Percentiles rank a stretch among this genome's conserved stretches.
These are phyloP conservation scores for Candida rishiriensis DNA, from an alignment of 805 yeast species.

Conservation along the genomic window DNA sequence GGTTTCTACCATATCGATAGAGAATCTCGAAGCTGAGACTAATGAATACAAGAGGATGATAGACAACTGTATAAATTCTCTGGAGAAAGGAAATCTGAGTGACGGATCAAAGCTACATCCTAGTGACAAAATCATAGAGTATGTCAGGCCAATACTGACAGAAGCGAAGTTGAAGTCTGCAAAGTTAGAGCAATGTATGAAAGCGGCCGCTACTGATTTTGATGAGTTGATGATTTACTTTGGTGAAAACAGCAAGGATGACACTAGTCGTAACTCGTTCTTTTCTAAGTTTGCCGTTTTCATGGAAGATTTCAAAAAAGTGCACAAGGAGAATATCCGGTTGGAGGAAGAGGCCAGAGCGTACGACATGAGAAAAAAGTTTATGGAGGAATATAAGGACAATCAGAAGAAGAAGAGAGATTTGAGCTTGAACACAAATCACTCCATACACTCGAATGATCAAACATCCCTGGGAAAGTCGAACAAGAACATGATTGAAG, in stretches of 20 bases:
- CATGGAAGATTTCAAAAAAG: constrained; percentile 56
- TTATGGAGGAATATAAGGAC: constrained; percentile 37
- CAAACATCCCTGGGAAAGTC: not conserved
- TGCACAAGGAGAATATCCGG: constrained; percentile 59
- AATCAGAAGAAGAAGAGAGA: constrained; percentile 14
- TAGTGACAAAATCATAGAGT: constrained; percentile 52
- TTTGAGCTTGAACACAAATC: not conserved
- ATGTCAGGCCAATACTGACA: constrained; percentile 38
- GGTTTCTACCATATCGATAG: constrained; percentile 58
- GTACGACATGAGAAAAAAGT: constrained; percentile 58
- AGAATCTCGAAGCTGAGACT: constrained; percentile 57
- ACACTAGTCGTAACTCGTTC: constrained; percentile 53
- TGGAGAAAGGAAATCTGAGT: constrained; percentile 62
- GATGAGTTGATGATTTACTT: constrained; percentile 61
- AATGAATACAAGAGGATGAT: constrained; percentile 48
- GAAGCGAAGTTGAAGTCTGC: constrained; percentile 40
- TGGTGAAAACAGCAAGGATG: constrained; percentile 61
- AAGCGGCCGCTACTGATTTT: constrained; percentile 46
- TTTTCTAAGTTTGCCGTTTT: constrained; percentile 60
- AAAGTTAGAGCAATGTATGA: constrained; percentile 45
- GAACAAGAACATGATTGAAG: constrained; percentile 17
- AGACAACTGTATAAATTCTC: constrained; percentile 46
- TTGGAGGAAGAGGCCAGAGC: constrained; percentile 65
- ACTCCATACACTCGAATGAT: not conserved
- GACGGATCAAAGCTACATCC: constrained; percentile 63